A percentile compares a stretch with the other conserved stretches of the same genome.
Evolutionary conservation across 768 basidiomycete genomes (phyloP).

Genomic region (Leccinum barrowsii): DNA sequence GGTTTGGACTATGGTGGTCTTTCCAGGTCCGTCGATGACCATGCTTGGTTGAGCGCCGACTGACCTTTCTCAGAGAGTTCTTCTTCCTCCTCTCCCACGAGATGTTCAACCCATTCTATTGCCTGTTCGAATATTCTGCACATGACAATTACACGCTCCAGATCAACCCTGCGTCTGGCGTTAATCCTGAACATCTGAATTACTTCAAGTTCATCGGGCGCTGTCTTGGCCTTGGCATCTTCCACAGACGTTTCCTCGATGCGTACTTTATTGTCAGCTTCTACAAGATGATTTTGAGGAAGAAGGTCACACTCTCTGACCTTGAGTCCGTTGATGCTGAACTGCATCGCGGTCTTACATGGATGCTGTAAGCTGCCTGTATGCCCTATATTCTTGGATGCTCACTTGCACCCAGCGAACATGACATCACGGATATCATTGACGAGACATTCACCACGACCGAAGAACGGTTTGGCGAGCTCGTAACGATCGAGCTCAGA

Average conservation of each 20-base stretch:
- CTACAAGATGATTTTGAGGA: conserved; percentile 99
- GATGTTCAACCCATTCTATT: conserved; percentile 99
- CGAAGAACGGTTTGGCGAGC: conserved; percentile 97
- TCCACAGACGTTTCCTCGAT: conserved; percentile 98
- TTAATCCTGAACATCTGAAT: conserved; percentile 98
- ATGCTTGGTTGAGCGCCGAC: neutral
- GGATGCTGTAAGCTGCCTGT: conserved; percentile 83
- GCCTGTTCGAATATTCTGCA: conserved; percentile 98
- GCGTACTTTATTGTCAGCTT: conserved; percentile 99
- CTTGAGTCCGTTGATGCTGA: conserved; percentile 97
- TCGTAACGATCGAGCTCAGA: conserved; percentile 94
- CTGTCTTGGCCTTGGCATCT: conserved; percentile 92
- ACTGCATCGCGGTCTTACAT: conserved; percentile 89
- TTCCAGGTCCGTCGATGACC: conserved; percentile 62
- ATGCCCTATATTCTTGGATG: neutral
- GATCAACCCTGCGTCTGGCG: conserved; percentile 96
- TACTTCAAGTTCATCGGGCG: conserved; percentile 99
- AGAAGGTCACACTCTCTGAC: conserved; percentile 92
- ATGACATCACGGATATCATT: conserved; percentile 97
- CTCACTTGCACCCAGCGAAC: conserved; percentile 57
- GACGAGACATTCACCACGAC: conserved; percentile 97
- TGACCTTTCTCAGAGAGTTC: conserved; percentile 72
- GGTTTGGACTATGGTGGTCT: conserved; percentile 98
- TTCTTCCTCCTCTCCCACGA: conserved; percentile 99
- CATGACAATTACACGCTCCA: conserved; percentile 99